These are phyloP conservation scores for Venturia pyrina DNA, from an alignment of 2,329 filamentous ascomycete species.

Conservation along the genomic window DNA sequence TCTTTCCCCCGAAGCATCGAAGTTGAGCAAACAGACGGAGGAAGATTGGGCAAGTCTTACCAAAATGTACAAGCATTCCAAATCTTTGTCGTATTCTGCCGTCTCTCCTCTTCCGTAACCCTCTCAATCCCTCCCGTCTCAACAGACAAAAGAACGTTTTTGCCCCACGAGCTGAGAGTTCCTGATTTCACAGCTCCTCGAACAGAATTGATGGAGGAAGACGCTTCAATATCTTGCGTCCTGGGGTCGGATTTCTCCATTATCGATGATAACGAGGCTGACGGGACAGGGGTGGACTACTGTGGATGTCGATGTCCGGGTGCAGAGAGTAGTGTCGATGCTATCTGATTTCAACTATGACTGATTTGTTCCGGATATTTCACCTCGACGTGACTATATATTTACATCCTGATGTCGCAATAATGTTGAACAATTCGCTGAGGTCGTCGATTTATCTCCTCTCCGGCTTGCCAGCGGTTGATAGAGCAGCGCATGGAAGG, in stretches of 20 bases:
- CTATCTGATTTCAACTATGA: no score
- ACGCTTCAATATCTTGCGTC: neutral
- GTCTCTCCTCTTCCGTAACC: slow-evolving; percentile 19
- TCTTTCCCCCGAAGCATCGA: no score
- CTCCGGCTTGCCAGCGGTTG: neutral
- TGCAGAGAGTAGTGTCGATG: no score
- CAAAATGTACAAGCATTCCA: slow-evolving; percentile 22
- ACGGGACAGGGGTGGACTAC: no score
- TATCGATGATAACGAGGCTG: neutral
- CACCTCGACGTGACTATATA: no score
- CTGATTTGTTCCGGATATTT: no score
- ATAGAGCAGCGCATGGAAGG: neutral
- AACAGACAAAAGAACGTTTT: slow-evolving; percentile 15
- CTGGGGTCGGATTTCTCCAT: neutral
- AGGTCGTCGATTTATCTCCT: neutral
- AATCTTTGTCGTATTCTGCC: slow-evolving; percentile 18
- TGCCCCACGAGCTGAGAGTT: neutral
- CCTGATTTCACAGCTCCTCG: neutral
- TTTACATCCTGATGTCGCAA: neutral
- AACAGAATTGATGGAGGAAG: neutral
- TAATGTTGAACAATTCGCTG: neutral
- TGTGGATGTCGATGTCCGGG: no score
- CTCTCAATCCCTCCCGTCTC: slow-evolving; percentile 19
- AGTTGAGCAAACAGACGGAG: no score
- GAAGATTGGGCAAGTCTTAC: no score